Conservation (phyloP, 352 stramenopile genomes). For the Globisporangium polare region DNA sequence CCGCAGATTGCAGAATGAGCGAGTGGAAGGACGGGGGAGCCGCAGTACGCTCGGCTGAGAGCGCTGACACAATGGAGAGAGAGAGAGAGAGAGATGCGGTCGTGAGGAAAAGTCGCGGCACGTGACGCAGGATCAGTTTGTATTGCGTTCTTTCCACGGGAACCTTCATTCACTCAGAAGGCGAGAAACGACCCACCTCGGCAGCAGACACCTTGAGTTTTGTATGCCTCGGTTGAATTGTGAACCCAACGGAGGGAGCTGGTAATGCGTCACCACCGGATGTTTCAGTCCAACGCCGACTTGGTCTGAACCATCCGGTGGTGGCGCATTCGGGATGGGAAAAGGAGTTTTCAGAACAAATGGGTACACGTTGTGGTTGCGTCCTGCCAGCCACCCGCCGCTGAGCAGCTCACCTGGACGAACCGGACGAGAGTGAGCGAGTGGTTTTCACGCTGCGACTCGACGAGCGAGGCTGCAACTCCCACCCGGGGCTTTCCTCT, state of each 20-base stretch:
- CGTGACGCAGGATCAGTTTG: neutral
- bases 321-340: neutral
- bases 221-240: neutral
- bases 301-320: neutral
- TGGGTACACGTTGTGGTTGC: neutral
- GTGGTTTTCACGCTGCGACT: too few relatives aligned
- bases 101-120: neutral
- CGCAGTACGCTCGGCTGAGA: neutral
- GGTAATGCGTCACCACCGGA: neutral
- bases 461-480: too few relatives aligned
- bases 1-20: conserved; percentile 33
- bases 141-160: neutral
- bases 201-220: neutral
- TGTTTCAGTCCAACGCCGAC: too few relatives aligned
- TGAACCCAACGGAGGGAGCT: neutral
- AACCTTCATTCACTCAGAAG: neutral
- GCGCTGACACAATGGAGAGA: too few relatives aligned
- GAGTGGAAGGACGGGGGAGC: neutral
- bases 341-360: neutral
- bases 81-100: neutral
- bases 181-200: neutral
- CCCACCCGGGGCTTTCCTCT: too few relatives aligned
- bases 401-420: too few relatives aligned
- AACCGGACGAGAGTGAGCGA: too few relatives aligned
- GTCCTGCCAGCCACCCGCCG: too few relatives aligned